Evolutionary conservation across 2,329 filamentous ascomycete genomes (phyloP).

Genomic region (Fusarium sp.): DNA sequence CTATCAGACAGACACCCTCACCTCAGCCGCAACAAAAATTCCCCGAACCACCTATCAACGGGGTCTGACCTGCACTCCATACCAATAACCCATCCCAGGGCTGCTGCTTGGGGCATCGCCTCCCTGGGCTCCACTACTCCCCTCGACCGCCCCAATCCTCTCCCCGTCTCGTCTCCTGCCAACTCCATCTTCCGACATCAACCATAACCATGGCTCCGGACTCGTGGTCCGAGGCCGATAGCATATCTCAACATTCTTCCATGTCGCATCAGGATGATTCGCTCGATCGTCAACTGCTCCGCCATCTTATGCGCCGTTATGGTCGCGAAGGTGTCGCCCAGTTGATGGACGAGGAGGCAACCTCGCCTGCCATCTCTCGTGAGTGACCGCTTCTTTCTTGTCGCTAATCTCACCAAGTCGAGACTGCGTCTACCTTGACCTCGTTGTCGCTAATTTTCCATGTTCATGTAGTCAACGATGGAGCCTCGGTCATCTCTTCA

Average conservation of each 20-base stretch:
- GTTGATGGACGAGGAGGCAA: slow-evolving; percentile 47
- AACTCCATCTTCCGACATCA: slow-evolving; percentile 10
- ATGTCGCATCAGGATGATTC: slow-evolving; percentile 41
- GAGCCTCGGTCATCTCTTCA: slow-evolving; percentile 49
- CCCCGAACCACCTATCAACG: not conserved
- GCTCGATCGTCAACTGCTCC: slow-evolving; percentile 50
- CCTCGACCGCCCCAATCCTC: slow-evolving; percentile 23
- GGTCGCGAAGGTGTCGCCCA: slow-evolving; percentile 46
- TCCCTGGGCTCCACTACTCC: slow-evolving; percentile 37
- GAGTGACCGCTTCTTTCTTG: slow-evolving; percentile 31
- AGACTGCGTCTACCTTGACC: not conserved
- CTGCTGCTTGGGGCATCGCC: slow-evolving; percentile 35
- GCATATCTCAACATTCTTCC: slow-evolving; percentile 42
- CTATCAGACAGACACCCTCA: not conserved
- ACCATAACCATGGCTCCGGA: slow-evolving; percentile 46
- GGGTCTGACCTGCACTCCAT: slow-evolving; percentile 9
- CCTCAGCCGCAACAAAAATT: slow-evolving; percentile 5
- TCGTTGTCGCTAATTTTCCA: slow-evolving; percentile 11
- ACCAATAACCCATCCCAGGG: slow-evolving; percentile 31
- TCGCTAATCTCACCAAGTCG: not conserved
- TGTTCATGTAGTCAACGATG: slow-evolving; percentile 42
- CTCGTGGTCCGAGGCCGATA: slow-evolving; percentile 46
- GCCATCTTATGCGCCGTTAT: slow-evolving; percentile 49
- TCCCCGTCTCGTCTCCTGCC: slow-evolving; percentile 2
- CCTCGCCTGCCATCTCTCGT: slow-evolving; percentile 42